These are phyloP conservation scores for Toxoplasma gondii DNA, from an alignment of 169 alveolate genomes.

Conservation along the genomic window DNA sequence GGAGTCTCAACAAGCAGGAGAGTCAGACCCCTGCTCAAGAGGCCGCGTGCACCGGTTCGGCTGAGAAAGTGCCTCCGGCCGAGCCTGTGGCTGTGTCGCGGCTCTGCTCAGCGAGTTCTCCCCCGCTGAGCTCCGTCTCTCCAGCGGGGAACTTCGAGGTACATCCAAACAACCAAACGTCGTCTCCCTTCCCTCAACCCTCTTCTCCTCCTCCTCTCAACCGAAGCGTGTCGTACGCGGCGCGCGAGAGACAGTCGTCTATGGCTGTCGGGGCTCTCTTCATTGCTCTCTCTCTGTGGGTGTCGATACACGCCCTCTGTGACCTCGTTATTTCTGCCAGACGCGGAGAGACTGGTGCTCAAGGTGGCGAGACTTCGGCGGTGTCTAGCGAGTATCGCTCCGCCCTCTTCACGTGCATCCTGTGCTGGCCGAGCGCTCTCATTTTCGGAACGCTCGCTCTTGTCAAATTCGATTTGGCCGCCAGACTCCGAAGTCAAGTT, in stretches of 20 bases:
- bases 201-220: neutral
- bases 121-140: neutral
- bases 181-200: neutral
- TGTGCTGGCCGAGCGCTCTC: slow-evolving; percentile 9
- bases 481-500: slow-evolving; percentile 1
- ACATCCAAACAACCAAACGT: neutral
- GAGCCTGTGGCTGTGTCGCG: too few relatives aligned
- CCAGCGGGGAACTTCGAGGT: neutral
- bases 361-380: neutral
- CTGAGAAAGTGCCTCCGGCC: too few relatives aligned
- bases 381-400: neutral
- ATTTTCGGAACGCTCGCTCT: slow-evolving; percentile 13
- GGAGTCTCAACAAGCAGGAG: too few relatives aligned
- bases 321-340: neutral
- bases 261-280: neutral
- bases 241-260: slow-evolving; percentile 3
- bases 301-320: neutral
- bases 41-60: too few relatives aligned
- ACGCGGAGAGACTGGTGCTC: neutral
- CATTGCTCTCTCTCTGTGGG: neutral
- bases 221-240: neutral
- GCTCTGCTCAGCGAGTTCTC: too few relatives aligned
- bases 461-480: neutral
- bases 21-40: too few relatives aligned
- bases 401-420: slow-evolving; percentile 4